Base-by-base conservation (phyloP, 2,329 filamentous ascomycete species). In the Claviceps fusiformis region DNA sequence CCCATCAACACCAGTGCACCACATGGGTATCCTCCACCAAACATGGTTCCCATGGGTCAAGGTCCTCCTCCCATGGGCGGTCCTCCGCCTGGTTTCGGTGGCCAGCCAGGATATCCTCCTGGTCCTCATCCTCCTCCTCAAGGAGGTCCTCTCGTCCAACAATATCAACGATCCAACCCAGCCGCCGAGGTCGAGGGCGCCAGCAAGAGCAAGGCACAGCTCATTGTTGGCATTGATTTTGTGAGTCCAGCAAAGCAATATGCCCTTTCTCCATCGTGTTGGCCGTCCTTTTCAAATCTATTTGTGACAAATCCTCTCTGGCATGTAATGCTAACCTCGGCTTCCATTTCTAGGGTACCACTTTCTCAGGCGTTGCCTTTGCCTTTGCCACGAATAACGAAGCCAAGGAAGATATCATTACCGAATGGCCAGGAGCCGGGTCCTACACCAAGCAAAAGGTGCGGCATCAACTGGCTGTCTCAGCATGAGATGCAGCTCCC, bases 371-470 rank as follows among this genome's bases (percentile, higher is more conserved):
- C 68, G 92, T 97, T 59, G 93, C 93, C 41, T 96, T 95, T 68
- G 91, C 91, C 37, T 98, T 96, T 72, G 91, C 91, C 58, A 96
- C 92, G 57, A 96, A 96, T 73, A 95, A 92, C 63, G 91, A 96
- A 71, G 90, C 91, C 58, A 95, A 95, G 70, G 93, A 97, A 72
- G 92, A 97, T 70, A 97, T 97, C 64, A 98, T 98, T 64, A 95
- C 92, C 59, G 93, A 98, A 74, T 98, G 93, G 93, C 93, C 93
- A 31, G 93, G 93, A 63, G 91, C 93, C 41, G 93, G 93, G 62
- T 96, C 93, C 55, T 92, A 95, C 70, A 95, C 93, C 52, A 97
- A 97, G 75, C 93, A 98, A 74, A 98, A 98, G 86, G 92, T 95
- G 70, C 49, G 70, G 8, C 19, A 33, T 57, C 5, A 53, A 27